Percentiles rank a stretch among this genome's conserved stretches.
These are phyloP conservation scores for Quercus berberidifolia DNA, from an alignment of 306 rosid species.

Conservation along the genomic window DNA sequence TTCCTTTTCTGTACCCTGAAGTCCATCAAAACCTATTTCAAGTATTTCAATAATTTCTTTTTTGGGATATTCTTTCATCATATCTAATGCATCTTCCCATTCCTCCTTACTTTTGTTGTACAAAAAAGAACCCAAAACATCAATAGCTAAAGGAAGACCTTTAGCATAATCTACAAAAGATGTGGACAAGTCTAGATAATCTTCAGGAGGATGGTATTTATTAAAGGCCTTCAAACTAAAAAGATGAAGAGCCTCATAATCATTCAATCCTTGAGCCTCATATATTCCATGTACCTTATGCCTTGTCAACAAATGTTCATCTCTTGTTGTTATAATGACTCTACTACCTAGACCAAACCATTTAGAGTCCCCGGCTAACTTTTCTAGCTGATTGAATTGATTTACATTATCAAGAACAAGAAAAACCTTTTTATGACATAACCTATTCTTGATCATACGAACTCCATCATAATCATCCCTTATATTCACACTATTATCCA, in stretches of 20 bases:
- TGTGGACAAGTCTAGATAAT: conserved; percentile 22
- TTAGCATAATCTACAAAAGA: conserved; percentile 17
- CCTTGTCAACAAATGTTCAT: conserved; percentile 16
- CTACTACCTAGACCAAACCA: too few relatives aligned
- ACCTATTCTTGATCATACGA: background rate
- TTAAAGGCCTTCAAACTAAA: conserved; percentile 33
- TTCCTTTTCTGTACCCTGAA: conserved; percentile 15
- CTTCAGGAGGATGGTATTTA: conserved; percentile 14
- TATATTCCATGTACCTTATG: conserved; percentile 18
- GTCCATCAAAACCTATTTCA: conserved; percentile 32
- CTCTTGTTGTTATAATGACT: background rate
- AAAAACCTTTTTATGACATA: too few relatives aligned
- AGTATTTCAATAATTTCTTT: conserved; percentile 11
- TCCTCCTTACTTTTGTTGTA: conserved; percentile 9
- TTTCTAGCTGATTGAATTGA: too few relatives aligned
- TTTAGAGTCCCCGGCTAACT: too few relatives aligned
- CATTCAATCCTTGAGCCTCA: background rate
- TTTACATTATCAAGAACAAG: too few relatives aligned
- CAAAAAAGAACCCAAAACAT: conserved; percentile 25
- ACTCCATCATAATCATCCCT: conserved; percentile 20
- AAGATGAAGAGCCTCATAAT: conserved; percentile 28
- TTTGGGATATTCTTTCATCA: conserved; percentile 9
- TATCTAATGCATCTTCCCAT: conserved; percentile 28
- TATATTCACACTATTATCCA: conserved; percentile 1
- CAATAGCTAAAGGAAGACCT: conserved; percentile 44